Evolutionary conservation across 345 rosid genomes (phyloP).

Genomic region (Gossypium anomalum): DNA sequence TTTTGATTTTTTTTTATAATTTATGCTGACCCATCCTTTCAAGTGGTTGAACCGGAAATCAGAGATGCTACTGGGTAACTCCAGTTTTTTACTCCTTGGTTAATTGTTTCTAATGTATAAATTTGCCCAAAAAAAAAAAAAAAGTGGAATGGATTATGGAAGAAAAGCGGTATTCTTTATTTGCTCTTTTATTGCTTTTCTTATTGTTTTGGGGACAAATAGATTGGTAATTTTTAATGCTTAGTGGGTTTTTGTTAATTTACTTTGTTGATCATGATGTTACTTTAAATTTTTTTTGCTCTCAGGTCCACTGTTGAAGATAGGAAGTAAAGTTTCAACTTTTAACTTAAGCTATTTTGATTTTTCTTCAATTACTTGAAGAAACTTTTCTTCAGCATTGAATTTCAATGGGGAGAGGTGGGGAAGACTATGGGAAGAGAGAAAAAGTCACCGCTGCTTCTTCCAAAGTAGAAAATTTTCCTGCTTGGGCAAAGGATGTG

Average conservation of each 20-base stretch:
- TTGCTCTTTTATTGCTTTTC: not conserved
- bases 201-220: not conserved
- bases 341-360: not conserved
- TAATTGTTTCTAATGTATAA: not conserved
- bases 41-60: no score
- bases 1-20: no score
- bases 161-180: not conserved
- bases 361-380: constrained; percentile 4
- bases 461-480: constrained; percentile 29
- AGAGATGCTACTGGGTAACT: no score
- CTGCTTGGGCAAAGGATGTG: constrained; percentile 68
- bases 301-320: constrained; percentile 1
- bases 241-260: not conserved
- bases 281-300: not conserved
- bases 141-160: no score
- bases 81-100: no score
- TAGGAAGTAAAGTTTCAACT: not conserved
- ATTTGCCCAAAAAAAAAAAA: not conserved
- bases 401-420: constrained; percentile 63
- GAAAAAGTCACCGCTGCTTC: constrained; percentile 20
- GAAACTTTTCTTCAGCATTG: constrained; percentile 9
- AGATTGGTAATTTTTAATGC: not conserved
- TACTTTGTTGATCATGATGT: constrained; percentile 1
- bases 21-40: no score
- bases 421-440: constrained; percentile 39